Evolutionary conservation across 129 eudicot genomes (phyloP).

Genomic region (Pittosporum tobira): DNA sequence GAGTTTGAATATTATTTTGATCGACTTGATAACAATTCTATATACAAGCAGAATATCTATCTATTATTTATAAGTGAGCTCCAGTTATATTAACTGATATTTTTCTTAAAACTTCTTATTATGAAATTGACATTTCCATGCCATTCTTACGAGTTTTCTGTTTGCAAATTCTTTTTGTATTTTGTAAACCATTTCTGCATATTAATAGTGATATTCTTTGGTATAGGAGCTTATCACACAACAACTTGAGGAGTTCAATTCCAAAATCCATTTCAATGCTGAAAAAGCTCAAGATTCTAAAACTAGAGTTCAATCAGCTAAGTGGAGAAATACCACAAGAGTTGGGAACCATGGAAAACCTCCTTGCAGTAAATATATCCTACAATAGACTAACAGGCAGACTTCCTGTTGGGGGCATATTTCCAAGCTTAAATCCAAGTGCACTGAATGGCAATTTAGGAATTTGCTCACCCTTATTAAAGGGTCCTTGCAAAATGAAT

Average conservation of each 20-base stretch:
- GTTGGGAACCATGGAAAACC: slow-evolving; percentile 60
- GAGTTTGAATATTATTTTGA: no score
- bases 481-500: slow-evolving; percentile 73
- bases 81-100: no score
- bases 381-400: slow-evolving; percentile 80
- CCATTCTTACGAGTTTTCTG: no score
- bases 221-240: slow-evolving; percentile 84
- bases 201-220: slow-evolving; percentile 4
- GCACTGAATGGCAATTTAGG: slow-evolving; percentile 82
- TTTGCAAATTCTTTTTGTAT: no score
- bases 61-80: no score
- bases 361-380: slow-evolving; percentile 71
- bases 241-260: slow-evolving; percentile 50
- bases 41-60: no score
- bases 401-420: slow-evolving; percentile 63
- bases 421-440: slow-evolving; percentile 57
- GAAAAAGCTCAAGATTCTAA: slow-evolving; percentile 82
- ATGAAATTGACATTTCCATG: no score
- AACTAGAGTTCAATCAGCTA: slow-evolving; percentile 59
- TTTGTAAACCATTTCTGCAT: no score
- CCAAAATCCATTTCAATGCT: slow-evolving; percentile 67
- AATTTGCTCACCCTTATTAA: slow-evolving; percentile 71
- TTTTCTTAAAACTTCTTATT: no score
- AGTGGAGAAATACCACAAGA: slow-evolving; percentile 89
- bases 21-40: no score